Percentiles rank a stretch among this genome's conserved stretches.
Conservation (phyloP, 352 stramenopile species). For the Globisporangium paddicum region DNA sequence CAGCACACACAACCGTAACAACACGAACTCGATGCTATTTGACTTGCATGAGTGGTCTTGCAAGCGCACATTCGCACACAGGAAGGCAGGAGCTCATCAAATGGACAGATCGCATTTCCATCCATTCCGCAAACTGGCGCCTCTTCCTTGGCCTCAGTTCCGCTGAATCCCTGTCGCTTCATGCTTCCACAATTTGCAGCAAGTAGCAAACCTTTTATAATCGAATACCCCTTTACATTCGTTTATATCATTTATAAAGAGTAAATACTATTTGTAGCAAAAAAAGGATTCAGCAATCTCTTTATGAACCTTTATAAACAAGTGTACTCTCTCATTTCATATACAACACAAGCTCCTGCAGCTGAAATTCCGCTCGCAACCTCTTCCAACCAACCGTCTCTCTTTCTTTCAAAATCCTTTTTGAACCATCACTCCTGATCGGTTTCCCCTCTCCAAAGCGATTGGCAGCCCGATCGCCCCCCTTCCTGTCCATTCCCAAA, state of each 20-base stretch:
- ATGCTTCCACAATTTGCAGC: too few relatives aligned
- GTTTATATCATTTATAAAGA: background rate
- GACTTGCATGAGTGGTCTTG: background rate
- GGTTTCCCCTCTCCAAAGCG: slow-evolving; percentile 22
- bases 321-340: background rate
- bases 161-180: background rate
- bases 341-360: background rate
- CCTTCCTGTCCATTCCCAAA: background rate
- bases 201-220: background rate
- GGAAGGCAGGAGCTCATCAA: background rate
- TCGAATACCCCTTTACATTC: background rate
- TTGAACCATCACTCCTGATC: slow-evolving; percentile 25
- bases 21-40: background rate
- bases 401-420: slow-evolving; percentile 20
- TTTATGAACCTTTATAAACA: background rate
- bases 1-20: background rate
- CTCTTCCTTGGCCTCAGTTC: background rate
- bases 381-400: slow-evolving; percentile 17
- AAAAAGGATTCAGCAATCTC: too few relatives aligned
- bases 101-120: background rate
- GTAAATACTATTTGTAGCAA: too few relatives aligned
- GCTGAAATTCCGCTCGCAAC: slow-evolving; percentile 6
- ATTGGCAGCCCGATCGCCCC: slow-evolving; percentile 13
- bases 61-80: background rate
- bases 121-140: too few relatives aligned